Evolutionary conservation across 805 yeast genomes (phyloP), one percentile per base, ranked within the genome.

Genomic region (Saitoella complicata): DNA sequence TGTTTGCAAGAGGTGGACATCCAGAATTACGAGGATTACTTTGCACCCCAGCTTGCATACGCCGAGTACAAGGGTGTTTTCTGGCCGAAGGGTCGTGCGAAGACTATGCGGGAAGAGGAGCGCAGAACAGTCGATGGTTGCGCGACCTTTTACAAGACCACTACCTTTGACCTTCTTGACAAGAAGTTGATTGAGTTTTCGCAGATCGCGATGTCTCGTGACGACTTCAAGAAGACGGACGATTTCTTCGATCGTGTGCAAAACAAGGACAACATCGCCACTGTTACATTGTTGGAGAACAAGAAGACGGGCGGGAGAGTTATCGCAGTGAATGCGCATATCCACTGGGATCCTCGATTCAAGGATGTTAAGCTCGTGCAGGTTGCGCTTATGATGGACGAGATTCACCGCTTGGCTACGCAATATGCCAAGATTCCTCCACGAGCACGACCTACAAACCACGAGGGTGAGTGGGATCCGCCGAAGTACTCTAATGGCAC

Each of bases 261-360:
- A 82, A 83, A 85, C 60, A 86, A 87, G 61, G 99, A 91, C 63
- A 85, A 91, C 56, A 76, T 91, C 56, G 97, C 95, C 6, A 67
- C 83, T 42, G 73, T 85, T 41, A 67, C 81, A 10, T 73, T 78
- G 45, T 71, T 91, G 52, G 85, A 83, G 58, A 91, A 82, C 56
- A 60, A 68, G 33, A 72, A 71, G 45, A 74, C 87, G 5, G 85
- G 87, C 11, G 81, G 79, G 58, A 72, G 72, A 50, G 63, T 88
- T 36, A 69, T 83, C 52, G 68, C 85, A 35, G 86, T 82, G 3
- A 88, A 86, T 56, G 88, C 97, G 0, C 99, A 91, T 69, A 73
- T 91, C 60, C 96, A 88, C 61, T 91, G 98, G 97, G 96, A 91
- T 66, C 98, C 98, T 4, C 84, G 82, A 42, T 83, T 78, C 58